These are phyloP conservation scores for Eimeria zaria DNA, from an alignment of 169 alveolate species.

Conservation along the genomic window DNA sequence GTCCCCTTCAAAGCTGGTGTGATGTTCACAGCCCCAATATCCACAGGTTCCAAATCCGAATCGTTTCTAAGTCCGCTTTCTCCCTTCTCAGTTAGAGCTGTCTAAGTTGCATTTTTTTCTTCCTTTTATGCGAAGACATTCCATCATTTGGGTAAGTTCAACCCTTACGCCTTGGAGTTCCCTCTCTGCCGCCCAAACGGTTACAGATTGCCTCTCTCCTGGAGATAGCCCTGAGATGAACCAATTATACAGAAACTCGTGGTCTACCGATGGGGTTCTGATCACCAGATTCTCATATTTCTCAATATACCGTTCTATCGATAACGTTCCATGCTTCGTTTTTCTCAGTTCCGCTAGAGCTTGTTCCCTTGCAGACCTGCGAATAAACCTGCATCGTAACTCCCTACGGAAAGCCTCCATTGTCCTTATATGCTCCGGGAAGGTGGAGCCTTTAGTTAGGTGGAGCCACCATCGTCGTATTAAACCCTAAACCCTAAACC, in stretches of 20 bases:
- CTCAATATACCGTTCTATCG: not conserved
- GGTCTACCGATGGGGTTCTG: too few relatives aligned
- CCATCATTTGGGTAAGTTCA: not conserved
- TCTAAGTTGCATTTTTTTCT: too few relatives aligned
- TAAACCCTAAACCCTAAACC: too few relatives aligned
- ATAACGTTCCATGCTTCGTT: not conserved
- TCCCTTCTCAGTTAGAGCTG: too few relatives aligned
- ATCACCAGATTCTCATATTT: not conserved
- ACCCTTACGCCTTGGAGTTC: not conserved
- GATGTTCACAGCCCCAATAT: too few relatives aligned
- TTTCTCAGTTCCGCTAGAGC: not conserved
- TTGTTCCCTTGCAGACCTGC: not conserved
- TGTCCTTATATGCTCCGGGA: too few relatives aligned
- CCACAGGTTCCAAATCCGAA: too few relatives aligned
- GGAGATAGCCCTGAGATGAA: not conserved
- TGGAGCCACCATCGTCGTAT: too few relatives aligned
- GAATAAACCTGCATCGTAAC: not conserved
- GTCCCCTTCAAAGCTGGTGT: too few relatives aligned
- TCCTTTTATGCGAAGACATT: not conserved
- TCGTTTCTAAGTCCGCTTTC: too few relatives aligned
- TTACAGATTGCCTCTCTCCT: not conserved
- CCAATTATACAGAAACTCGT: not conserved
- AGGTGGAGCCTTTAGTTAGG: too few relatives aligned
- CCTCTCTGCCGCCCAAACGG: not conserved
- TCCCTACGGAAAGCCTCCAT: too few relatives aligned